Evolutionary conservation across 306 rosid species (phyloP), one percentile per base, ranked within the genome.

Genomic region (Crataegus laevigata): DNA sequence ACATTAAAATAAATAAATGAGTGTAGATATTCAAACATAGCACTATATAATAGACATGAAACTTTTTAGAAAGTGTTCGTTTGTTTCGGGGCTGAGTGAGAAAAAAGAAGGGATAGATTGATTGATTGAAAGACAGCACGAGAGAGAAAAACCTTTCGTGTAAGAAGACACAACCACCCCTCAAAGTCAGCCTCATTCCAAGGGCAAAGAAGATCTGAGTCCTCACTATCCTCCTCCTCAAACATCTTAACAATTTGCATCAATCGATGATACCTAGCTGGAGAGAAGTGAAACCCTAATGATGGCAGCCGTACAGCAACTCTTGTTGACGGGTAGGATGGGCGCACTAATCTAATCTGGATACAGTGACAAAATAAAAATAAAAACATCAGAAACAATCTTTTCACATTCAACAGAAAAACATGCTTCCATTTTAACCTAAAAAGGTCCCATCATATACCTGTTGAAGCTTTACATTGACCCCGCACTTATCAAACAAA

Each of bases 171-270:
- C 71, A 90, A 76, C 99, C 96, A 90, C 67, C 97, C 99, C 79
- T 92, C 99, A 73, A 94, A 91, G 73, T 94, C 99, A 69, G 99
- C 93, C 77, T 84, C 93, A 84, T 87, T 77, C 97, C 97, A 92
- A 59, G 96, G 92, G 78, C 62, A 86, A 80, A 80, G 67, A 69
- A 82, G 77, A 87, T 80, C 90, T n/a, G 93, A 85, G 79, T 76
- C 75, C 51, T 82, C 94, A 81, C 43, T 77, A 82, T 88, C 92
- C 79, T 83, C 93, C 18, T 47, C 8, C 85, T 89, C 87, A 80
- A 94, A 92, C 67, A 92, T 87, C 86, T 92, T 94, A 64, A 85
- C 79, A 14, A 94, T 88, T 84, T 88, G 88, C 94, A 92, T 89
- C 84, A 94, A 71, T 42, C 99, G 89, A 84, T 94, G 97, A 89